Base-by-base conservation (phyloP, 2,329 filamentous ascomycete species). In the Myriangium duriaei region DNA sequence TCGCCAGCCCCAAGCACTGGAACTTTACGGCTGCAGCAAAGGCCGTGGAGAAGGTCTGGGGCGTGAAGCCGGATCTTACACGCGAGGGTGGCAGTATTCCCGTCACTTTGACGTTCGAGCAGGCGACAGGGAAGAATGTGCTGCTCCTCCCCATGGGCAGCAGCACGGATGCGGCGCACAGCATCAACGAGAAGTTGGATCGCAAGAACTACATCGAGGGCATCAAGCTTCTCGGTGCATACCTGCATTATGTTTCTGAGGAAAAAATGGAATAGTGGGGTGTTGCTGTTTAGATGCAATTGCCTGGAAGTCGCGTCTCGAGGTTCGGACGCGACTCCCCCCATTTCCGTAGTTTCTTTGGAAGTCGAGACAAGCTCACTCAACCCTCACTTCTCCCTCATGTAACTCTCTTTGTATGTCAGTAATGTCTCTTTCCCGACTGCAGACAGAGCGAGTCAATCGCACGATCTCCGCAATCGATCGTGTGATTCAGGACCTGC, bases 161-260 rank as follows among this genome's bases (percentile, higher is more conserved):
- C 68, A 92, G 83, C 30, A 98, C 88, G 1, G 91, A 96, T 59
- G 87, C 83, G 30, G 91, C 91, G 5, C 91, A 98, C 65, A 94
- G 85, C 21, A 92, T 95, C 63, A 98, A 98, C 60, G 91, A 96
- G 74, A 95, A 94, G 72, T 70, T 98, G 41, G 91, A 98, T 62
- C 86, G 82, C 72, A 76, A 74, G 56, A 98, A 98, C 65, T 98
- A 98, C 61, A 93, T 98, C 54, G 86, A 98, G 68, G 91, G 91
- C 34, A 95, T 83, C 52, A 98, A 98, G 74, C 65, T 98, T 45
- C 64, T 98, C 41, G 91, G 91, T 33, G 83, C 88, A 3, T 98
- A 98, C 59, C 65, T 98, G 56, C 88, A 96, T 65, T 95, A 95
- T 51, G 86, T 94, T 47, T 86, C 87, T 2, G 84, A 88, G 57